Evolutionary conservation across 805 yeast species (phyloP).

Genomic region (Jamesozyma rosinii): DNA sequence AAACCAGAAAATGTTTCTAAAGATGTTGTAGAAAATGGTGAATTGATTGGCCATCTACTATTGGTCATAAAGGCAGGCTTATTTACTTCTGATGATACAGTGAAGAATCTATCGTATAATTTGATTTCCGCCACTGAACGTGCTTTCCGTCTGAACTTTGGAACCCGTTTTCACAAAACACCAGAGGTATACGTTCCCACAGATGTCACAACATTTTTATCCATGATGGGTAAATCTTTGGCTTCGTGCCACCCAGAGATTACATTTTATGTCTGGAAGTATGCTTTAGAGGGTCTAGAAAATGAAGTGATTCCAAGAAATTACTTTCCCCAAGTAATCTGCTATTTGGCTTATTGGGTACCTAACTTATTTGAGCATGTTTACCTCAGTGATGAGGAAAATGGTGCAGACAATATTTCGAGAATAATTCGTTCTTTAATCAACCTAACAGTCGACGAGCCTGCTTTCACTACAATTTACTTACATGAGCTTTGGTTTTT

Average conservation of each 20-base stretch:
- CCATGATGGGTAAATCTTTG: slow-evolving; percentile 46
- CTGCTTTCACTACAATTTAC: slow-evolving; percentile 42
- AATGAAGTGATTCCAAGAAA: slow-evolving; percentile 16
- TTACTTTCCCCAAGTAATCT: slow-evolving; percentile 19
- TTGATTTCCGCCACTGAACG: slow-evolving; percentile 54
- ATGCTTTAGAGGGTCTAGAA: slow-evolving; percentile 21
- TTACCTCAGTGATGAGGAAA: slow-evolving; percentile 42
- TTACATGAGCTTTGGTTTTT: slow-evolving; percentile 59
- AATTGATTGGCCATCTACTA: slow-evolving; percentile 50
- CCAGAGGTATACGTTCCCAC: slow-evolving; percentile 59
- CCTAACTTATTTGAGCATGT: slow-evolving; percentile 53
- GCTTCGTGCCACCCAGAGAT: slow-evolving; percentile 48
- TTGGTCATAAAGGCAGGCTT: slow-evolving; percentile 62
- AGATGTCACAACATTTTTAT: slow-evolving; percentile 53
- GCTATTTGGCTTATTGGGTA: slow-evolving; percentile 58
- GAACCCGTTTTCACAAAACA: slow-evolving; percentile 45
- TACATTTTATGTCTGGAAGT: slow-evolving; percentile 44
- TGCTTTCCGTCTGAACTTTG: slow-evolving; percentile 51
- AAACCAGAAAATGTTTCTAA: background rate
- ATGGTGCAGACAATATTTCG: slow-evolving; percentile 53
- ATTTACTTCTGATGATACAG: slow-evolving; percentile 47
- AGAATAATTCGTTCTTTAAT: slow-evolving; percentile 56
- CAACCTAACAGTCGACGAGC: slow-evolving; percentile 43
- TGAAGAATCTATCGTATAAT: slow-evolving; percentile 54
- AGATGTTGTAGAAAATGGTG: slow-evolving; percentile 25